A percentile compares a stretch with the other conserved stretches of the same genome.
Evolutionary conservation across 2,329 filamentous ascomycete species (phyloP).

Genomic region (Arthrobotrys megalospora): DNA sequence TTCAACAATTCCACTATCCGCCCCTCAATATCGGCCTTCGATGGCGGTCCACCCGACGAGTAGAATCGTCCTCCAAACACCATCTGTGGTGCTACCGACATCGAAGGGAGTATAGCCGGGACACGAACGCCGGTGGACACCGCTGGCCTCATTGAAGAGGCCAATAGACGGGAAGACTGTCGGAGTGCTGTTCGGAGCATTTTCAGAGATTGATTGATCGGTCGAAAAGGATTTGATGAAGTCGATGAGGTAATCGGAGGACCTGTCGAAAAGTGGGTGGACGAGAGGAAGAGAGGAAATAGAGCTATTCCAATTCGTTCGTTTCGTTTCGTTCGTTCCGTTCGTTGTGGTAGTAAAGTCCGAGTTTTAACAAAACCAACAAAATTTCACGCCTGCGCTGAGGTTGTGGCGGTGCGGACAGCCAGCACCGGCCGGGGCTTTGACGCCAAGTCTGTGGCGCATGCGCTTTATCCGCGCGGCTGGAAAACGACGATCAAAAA

Average conservation of each 20-base stretch:
- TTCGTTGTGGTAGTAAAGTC: conserved; percentile 12
- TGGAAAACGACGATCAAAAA: conserved; percentile 19
- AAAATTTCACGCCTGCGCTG: conserved; percentile 2
- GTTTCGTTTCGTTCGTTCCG: conserved; percentile 8
- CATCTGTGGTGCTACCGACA: conserved; percentile 64
- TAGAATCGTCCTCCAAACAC: conserved; percentile 85
- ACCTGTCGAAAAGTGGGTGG: neutral
- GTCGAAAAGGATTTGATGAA: neutral
- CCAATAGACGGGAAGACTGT: conserved; percentile 77
- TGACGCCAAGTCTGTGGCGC: conserved; percentile 8
- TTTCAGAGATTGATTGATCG: conserved; percentile 66
- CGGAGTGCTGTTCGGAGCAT: conserved; percentile 94
- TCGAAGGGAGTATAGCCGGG: conserved; percentile 68
- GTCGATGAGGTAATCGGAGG: conserved; percentile 28
- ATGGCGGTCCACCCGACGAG: conserved; percentile 83
- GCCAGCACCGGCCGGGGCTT: neutral
- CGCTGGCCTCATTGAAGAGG: conserved; percentile 71
- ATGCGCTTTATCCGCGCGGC: conserved; percentile 18
- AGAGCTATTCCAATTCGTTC: conserved; percentile 42
- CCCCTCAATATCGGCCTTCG: conserved; percentile 87
- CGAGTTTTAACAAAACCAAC: conserved; percentile 28
- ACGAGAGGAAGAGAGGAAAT: conserved; percentile 19
- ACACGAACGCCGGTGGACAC: conserved; percentile 75
- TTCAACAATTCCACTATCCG: conserved; percentile 92
- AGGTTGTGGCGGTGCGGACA: neutral